These are phyloP conservation scores for Stephanodiscus triporus DNA, from an alignment of 108 stramenopile species.

Conservation along the genomic window DNA sequence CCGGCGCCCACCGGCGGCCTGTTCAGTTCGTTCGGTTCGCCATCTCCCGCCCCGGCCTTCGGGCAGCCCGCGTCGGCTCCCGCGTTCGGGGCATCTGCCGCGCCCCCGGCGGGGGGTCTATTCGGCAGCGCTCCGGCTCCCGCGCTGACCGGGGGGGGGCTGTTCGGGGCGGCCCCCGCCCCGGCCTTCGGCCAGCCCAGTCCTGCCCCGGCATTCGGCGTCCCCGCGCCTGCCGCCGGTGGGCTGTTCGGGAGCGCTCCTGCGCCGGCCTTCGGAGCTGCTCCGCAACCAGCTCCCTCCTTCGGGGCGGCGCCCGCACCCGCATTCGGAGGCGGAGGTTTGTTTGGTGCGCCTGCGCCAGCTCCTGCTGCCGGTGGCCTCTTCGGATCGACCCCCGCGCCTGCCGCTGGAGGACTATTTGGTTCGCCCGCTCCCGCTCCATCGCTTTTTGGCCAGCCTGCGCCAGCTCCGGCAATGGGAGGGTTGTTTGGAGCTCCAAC, in stretches of 20 bases:
- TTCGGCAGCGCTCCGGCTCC: conserved; percentile 65
- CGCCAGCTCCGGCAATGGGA: conserved; percentile 44
- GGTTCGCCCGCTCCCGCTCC: conserved; percentile 36
- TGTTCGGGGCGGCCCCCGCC: conserved; percentile 46
- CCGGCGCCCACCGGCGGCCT: conserved; percentile 61
- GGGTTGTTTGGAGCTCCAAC: conserved; percentile 58
- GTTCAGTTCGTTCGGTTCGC: conserved; percentile 14
- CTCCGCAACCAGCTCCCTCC: conserved; percentile 27
- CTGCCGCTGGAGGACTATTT: conserved; percentile 52
- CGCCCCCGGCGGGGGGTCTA: conserved; percentile 54
- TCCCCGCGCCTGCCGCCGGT: conserved; percentile 46
- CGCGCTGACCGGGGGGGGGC: conserved; percentile 52
- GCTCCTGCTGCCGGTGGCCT: conserved; percentile 43
- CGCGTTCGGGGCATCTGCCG: conserved; percentile 43
- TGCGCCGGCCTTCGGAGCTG: conserved; percentile 9
- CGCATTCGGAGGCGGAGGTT: conserved; percentile 55
- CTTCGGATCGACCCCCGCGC: conserved; percentile 51
- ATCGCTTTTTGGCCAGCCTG: conserved; percentile 22
- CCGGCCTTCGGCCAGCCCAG: conserved; percentile 50
- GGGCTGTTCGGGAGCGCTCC: conserved; percentile 64
- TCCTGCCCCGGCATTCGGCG: conserved; percentile 54
- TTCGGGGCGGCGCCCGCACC: conserved; percentile 78
- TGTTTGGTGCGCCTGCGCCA: conserved; percentile 58
- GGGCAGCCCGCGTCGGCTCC: conserved; percentile 30
- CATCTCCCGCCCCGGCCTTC: conserved; percentile 12